A percentile compares a stretch with the other conserved stretches of the same genome.
phyloP scores from a whole-genome alignment of 2,329 filamentous ascomycete genomes.

The Pseudocercospora cruenta region DNA sequence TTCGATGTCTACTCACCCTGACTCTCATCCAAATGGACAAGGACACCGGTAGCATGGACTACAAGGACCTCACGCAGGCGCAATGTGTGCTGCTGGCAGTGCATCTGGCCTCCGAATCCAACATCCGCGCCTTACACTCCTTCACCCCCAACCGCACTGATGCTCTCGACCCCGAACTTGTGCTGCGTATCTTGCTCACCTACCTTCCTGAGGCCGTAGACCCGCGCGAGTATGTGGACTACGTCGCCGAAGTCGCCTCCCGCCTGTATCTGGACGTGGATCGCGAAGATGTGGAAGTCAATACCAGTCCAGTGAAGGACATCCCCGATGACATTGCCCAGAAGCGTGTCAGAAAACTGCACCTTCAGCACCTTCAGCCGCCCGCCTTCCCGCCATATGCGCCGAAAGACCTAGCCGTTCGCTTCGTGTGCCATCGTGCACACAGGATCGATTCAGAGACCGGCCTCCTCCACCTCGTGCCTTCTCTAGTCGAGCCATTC shows the following conservation, averaged over 20 bases:
- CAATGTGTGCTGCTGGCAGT: slow-evolving; percentile 75
- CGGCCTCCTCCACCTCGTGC: slow-evolving; percentile 70
- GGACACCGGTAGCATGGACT: slow-evolving; percentile 18
- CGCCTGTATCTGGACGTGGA: slow-evolving; percentile 49
- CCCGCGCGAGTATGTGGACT: slow-evolving; percentile 64
- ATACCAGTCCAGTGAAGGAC: slow-evolving; percentile 59
- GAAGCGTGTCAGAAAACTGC: slow-evolving; percentile 67
- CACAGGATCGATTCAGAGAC: slow-evolving; percentile 72
- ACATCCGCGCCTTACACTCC: slow-evolving; percentile 60
- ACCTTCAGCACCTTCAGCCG: slow-evolving; percentile 61
- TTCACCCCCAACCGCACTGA: slow-evolving; percentile 61
- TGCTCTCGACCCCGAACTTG: slow-evolving; percentile 65
- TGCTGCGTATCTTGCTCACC: slow-evolving; percentile 74
- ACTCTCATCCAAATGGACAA: neutral
- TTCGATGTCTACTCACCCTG: neutral
- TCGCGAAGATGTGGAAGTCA: slow-evolving; percentile 52
- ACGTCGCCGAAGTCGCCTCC: slow-evolving; percentile 62
- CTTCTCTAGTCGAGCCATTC: slow-evolving; percentile 70
- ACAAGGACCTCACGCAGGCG: slow-evolving; percentile 59
- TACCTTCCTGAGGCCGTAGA: slow-evolving; percentile 74
- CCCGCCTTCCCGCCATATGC: slow-evolving; percentile 53
- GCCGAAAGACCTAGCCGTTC: slow-evolving; percentile 59
- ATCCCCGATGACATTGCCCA: slow-evolving; percentile 66
- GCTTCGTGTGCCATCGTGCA: slow-evolving; percentile 70
- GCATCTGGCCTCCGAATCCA: slow-evolving; percentile 67